Conservation (phyloP, 108 stramenopile species). For the Cyclotella cryptica region DNA sequence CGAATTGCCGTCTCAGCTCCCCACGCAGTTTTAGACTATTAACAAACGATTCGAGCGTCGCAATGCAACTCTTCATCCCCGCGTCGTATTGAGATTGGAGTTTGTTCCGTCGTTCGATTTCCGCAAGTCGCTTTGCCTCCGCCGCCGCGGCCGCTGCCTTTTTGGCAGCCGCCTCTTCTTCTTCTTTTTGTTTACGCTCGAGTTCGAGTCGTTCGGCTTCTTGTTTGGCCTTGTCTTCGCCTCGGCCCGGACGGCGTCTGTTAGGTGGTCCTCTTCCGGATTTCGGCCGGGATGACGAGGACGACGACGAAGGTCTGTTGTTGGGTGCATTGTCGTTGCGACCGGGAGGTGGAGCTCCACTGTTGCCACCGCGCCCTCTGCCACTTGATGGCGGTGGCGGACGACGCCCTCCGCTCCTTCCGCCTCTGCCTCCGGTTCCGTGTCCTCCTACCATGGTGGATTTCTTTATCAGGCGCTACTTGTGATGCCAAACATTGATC, state of each 20-base stretch:
- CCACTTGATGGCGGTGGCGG: slow-evolving; percentile 12
- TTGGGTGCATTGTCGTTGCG: too few relatives aligned
- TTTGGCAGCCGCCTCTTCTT: slow-evolving; percentile 10
- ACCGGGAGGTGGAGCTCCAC: too few relatives aligned
- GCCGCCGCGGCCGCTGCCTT: slow-evolving; percentile 2
- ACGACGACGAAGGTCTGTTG: not conserved
- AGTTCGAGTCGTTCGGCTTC: not conserved
- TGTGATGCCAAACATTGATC: too few relatives aligned
- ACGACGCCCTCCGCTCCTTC: not conserved
- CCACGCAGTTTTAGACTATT: slow-evolving; percentile 7
- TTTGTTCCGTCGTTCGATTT: slow-evolving; percentile 27
- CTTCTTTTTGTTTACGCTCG: not conserved
- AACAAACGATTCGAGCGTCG: slow-evolving; percentile 32
- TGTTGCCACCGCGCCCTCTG: not conserved
- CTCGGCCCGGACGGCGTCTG: not conserved
- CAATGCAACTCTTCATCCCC: slow-evolving; percentile 19
- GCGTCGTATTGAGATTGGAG: slow-evolving; percentile 40
- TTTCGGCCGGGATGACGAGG: not conserved
- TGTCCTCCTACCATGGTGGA: too few relatives aligned
- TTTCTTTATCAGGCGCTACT: too few relatives aligned
- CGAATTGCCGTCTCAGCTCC: slow-evolving; percentile 33
- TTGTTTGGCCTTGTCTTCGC: not conserved
- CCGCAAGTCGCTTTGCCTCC: slow-evolving; percentile 28
- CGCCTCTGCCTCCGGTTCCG: not conserved
- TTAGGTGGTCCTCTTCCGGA: not conserved